Evolutionary conservation across 345 rosid genomes (phyloP), one percentile per base, ranked within the genome.

Genomic region (Physaria fendleri): DNA sequence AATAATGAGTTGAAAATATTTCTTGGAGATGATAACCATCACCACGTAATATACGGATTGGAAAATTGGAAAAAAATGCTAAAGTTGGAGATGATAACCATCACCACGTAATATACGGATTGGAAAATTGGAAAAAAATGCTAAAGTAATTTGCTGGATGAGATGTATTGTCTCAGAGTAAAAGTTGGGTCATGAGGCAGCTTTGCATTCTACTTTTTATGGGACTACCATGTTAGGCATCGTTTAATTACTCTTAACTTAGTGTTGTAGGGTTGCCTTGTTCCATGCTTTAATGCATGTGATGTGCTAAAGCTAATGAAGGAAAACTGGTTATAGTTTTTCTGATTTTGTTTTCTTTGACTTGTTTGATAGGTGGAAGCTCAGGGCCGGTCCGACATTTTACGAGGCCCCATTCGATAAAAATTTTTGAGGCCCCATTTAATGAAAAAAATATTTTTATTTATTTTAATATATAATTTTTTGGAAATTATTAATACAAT

Each of bases 1-100:
- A 81, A 75, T 69, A 85, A 76, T 46, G 99, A 94, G 74, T 66
- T 94, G 81, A 68, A 81, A 53, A 93, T 90, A 38, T 94, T 94
- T 82, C 74, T 94, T 65, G 92, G 96, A 22, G 95, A 89, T 67
- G 92, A 93, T 56, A n/a, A n/a, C n/a, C n/a, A 32, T 45, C 33
- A 24, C 24, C 61, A 14, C 3, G 39, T 23, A 6, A 2, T 44
- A 23, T 5, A 6, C 23, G 25, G 34, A 9, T 51, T 42, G 24
- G 41, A 47, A 43, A 38, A 2, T 20, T 29, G 57, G 6, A 24
- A 51, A 20, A n/a, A 28, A 23, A 4, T 5, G 42, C 24, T 56
- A 14, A 2, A 53, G 3, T 39, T n/a, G n/a, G n/a, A n/a, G n/a
- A n/a, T n/a, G n/a, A n/a, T n/a, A n/a, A n/a, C n/a, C n/a, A 32